These are phyloP conservation scores for Rhodotorula kratochvilovae DNA, from an alignment of 768 basidiomycete species.

Conservation along the genomic window DNA sequence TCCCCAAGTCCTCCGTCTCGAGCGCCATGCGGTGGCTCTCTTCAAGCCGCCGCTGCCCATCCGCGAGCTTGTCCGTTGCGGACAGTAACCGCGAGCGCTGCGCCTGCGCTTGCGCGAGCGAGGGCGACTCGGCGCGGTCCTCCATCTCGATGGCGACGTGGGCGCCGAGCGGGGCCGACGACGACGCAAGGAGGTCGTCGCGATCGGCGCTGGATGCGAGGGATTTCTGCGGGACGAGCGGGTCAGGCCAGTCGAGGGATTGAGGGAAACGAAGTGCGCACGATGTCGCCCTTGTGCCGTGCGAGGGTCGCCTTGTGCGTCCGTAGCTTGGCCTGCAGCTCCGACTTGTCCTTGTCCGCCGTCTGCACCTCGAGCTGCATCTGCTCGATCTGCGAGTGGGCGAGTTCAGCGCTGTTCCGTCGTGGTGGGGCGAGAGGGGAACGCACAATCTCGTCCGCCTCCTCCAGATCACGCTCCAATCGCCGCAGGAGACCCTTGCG, in stretches of 20 bases:
- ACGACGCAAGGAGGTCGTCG: constrained; percentile 63
- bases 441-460: constrained; percentile 82
- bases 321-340: constrained; percentile 70
- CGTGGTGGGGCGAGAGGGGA: background rate
- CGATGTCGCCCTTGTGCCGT: constrained; percentile 67
- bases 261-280: constrained; percentile 41
- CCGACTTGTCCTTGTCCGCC: constrained; percentile 68
- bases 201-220: constrained; percentile 66
- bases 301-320: constrained; percentile 69
- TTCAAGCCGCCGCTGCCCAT: constrained; percentile 76
- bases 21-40: constrained; percentile 88
- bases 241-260: no score
- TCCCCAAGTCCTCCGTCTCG: constrained; percentile 93
- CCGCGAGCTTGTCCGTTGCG: constrained; percentile 71
- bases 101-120: constrained; percentile 51
- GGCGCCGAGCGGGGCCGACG: constrained; percentile 47
- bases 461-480: constrained; percentile 92
- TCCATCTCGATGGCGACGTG: constrained; percentile 29
- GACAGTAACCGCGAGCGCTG: constrained; percentile 75
- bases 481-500: constrained; percentile 72
- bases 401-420: background rate
- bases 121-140: constrained; percentile 66
- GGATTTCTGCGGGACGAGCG: constrained; percentile 55
- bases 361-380: constrained; percentile 98
- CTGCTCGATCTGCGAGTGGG: constrained; percentile 71